These are phyloP conservation scores for Rhodotorula graminis DNA, from an alignment of 768 basidiomycete genomes.

Conservation along the genomic window DNA sequence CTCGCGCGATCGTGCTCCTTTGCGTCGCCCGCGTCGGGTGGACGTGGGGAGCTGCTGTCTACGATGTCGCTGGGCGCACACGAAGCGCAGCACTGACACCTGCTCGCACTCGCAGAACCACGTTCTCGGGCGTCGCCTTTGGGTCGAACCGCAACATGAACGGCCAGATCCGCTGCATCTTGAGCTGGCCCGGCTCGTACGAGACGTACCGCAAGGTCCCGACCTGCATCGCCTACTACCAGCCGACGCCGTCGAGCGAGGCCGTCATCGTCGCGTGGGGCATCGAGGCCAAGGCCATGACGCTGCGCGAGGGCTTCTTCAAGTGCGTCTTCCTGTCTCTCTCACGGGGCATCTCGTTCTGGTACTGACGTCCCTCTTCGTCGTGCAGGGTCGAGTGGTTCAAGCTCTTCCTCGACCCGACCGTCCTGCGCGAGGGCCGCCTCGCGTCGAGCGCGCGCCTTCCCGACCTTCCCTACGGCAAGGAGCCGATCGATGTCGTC, in stretches of 20 bases:
- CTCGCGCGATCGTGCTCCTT: no score
- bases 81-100: no score
- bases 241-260: slow-evolving; percentile 52
- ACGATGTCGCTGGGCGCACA: no score
- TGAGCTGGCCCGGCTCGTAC: slow-evolving; percentile 77
- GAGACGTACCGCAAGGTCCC: slow-evolving; percentile 62
- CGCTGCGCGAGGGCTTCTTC: slow-evolving; percentile 60
- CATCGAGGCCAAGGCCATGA: slow-evolving; percentile 74
- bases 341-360: no score
- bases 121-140: slow-evolving; percentile 53
- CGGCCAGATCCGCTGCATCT: slow-evolving; percentile 74
- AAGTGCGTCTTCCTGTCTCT: no score
- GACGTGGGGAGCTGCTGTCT: no score
- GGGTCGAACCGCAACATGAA: slow-evolving; percentile 69
- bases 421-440: slow-evolving; percentile 18
- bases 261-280: slow-evolving; percentile 78
- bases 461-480: slow-evolving; percentile 74
- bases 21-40: no score
- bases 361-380: background rate
- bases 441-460: slow-evolving; percentile 49
- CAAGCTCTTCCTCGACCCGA: slow-evolving; percentile 64
- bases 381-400: slow-evolving; percentile 52
- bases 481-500: slow-evolving; percentile 70
- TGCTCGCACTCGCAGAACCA: slow-evolving; percentile 20
- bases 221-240: slow-evolving; percentile 68